Evolutionary conservation across 768 basidiomycete species (phyloP), one percentile per base, ranked within the genome.

Genomic region (Tulasnella sp.): DNA sequence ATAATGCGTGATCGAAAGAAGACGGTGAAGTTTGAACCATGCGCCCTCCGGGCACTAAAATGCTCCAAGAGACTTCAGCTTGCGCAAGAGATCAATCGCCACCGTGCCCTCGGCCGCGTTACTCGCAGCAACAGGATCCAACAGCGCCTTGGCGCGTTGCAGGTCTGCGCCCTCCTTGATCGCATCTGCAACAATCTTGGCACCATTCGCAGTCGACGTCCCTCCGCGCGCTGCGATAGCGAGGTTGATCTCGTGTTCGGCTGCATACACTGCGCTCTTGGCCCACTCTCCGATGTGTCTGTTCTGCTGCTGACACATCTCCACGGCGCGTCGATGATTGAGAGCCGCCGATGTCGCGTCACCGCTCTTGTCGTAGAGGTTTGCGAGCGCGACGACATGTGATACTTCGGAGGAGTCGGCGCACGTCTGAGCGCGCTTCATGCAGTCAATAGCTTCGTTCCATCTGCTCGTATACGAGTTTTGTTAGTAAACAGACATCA

Each of bases 371-470:
- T 77, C 77, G 66, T 88, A 78, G 50, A 92, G 74, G 66, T 76
- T 79, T 17, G 90, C 91, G 31, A 92, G 73, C 67, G 81, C 88
- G 38, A 85, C 71, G 68, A 81, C 80, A 62, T 89, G 82, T 22
- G 75, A 77, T 38, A 79, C 85, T 68, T 92, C 87, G 61, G 82
- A 79, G 2, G 84, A 78, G 69, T 87, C 86, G 25, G 85, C 85
- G 57, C 85, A 80, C 60, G 85, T 81, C 55, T 98, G 76, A 11
- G 94, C 93, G 42, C 92, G 87, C 64, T 90, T 88, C 63, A 90
- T 82, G 66, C 92, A 91, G 68, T 92, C 85, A 45, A 93, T 83
- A 15, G 96, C 92, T 70, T 98, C 93, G 60, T 83, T 78, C 48
- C 79, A 76, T 69, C 94, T 94, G 66, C 25, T 53, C 60, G 54